Percentiles rank a stretch among this genome's conserved stretches.
Conservation (phyloP, 2,329 filamentous ascomycete genomes). For the Scytalidium sp. region DNA sequence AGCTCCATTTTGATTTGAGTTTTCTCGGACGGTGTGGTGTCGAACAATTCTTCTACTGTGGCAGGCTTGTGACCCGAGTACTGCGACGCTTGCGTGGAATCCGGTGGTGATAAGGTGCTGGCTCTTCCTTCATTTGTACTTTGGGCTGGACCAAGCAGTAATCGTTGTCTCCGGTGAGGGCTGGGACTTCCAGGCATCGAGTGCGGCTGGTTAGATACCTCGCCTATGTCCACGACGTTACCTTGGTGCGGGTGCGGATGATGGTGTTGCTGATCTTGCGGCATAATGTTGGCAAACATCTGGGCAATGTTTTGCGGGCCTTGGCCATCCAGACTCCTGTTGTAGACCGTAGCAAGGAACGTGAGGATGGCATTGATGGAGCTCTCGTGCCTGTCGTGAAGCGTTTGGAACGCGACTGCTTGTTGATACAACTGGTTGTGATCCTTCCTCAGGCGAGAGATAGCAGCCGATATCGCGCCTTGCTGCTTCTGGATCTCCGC, state of each 20-base stretch:
- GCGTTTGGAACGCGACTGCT: slow-evolving; percentile 81
- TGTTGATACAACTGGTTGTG: slow-evolving; percentile 87
- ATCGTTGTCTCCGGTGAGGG: slow-evolving; percentile 24
- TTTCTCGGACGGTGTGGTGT: slow-evolving; percentile 43
- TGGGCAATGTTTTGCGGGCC: slow-evolving; percentile 77
- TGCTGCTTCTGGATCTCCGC: slow-evolving; percentile 83
- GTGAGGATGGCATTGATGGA: slow-evolving; percentile 99
- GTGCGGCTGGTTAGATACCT: slow-evolving; percentile 37
- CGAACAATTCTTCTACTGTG: slow-evolving; percentile 59
- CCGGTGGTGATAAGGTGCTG: slow-evolving; percentile 17
- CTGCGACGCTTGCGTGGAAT: slow-evolving; percentile 21
- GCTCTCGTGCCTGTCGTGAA: slow-evolving; percentile 95
- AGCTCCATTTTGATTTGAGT: slow-evolving; percentile 54
- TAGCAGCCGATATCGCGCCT: slow-evolving; percentile 77
- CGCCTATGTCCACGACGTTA: slow-evolving; percentile 59
- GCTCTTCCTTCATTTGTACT: slow-evolving; percentile 9
- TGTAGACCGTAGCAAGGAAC: slow-evolving; percentile 94
- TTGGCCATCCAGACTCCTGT: slow-evolving; percentile 86
- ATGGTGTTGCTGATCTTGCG: slow-evolving; percentile 45
- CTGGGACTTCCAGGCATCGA: slow-evolving; percentile 20
- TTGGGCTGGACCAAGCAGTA: slow-evolving; percentile 29
- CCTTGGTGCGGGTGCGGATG: slow-evolving; percentile 37
- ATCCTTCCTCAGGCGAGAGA: slow-evolving; percentile 76
- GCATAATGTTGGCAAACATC: slow-evolving; percentile 75
- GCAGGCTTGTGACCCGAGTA: slow-evolving; percentile 39